Evolutionary conservation across 805 yeast species (phyloP).

Genomic region (Pichia insulana): DNA sequence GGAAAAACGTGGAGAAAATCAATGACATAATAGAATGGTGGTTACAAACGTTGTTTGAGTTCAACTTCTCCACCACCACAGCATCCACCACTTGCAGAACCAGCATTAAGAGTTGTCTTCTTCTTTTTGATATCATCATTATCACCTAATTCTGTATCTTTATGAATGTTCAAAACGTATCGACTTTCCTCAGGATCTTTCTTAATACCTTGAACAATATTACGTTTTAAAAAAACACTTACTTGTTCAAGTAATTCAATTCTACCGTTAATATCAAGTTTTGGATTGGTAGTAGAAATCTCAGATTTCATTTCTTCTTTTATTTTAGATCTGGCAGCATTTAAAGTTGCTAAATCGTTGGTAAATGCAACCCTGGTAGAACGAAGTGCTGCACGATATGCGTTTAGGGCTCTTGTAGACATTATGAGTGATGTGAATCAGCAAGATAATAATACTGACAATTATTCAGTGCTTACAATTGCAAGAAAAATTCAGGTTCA

Average conservation of each 20-base stretch:
- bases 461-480: no score
- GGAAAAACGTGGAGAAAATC: no score
- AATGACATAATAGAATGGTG: no score
- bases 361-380: slow-evolving; percentile 57
- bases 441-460: no score
- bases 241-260: slow-evolving; percentile 57
- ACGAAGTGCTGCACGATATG: slow-evolving; percentile 59
- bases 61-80: slow-evolving; percentile 47
- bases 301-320: slow-evolving; percentile 39
- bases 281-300: slow-evolving; percentile 34
- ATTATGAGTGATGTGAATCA: slow-evolving; percentile 1
- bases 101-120: slow-evolving; percentile 27
- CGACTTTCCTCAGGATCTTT: slow-evolving; percentile 30
- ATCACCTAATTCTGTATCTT: slow-evolving; percentile 83
- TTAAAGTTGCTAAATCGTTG: slow-evolving; percentile 39
- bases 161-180: slow-evolving; percentile 60
- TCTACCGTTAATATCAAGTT: slow-evolving; percentile 39
- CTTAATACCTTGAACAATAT: slow-evolving; percentile 79
- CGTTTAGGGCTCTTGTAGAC: slow-evolving; percentile 26
- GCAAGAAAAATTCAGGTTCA: background rate
- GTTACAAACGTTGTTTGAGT: slow-evolving; percentile 18
- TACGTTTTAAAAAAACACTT: slow-evolving; percentile 56
- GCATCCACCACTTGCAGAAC: slow-evolving; percentile 37
- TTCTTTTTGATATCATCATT: slow-evolving; percentile 65
- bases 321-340: slow-evolving; percentile 54